Base-by-base conservation (phyloP, 2,329 filamentous ascomycete species). In the Botrytis aclada region DNA sequence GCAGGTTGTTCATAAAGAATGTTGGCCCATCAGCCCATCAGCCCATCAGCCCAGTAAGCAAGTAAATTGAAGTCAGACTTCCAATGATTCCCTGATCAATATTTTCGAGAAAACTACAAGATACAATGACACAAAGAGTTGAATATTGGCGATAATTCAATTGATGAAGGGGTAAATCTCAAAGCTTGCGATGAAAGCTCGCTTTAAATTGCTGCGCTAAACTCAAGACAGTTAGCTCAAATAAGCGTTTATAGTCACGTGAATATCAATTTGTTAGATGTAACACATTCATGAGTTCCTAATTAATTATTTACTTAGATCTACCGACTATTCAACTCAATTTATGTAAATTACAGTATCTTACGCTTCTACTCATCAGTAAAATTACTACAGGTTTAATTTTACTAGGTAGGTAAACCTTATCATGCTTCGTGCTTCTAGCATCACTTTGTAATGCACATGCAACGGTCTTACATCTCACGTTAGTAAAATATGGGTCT, bases 251-350 rank as follows among this genome's bases (percentile, higher is more conserved):
- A 0, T 14, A 0, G 18, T 43, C 41, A 45, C 41, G 62, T 64
- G 39, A 0, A 16, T 4, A 0, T 7, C 0, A 1, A 14, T 5
- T 54, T 7, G 8, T 54, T 12, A 16, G 47, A 7, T 54, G 2
- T 51, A 10, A 1, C 10, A n/a, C 47, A 14, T 6, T 51, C 10
- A 51, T 14, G 47, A 51, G 22, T 51, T 6, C 4, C 22, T 45
- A 9, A 22, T 22, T 1, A 22, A 10, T 6, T 22, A 25, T 10
- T 0, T 22, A 47, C 45, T 4, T 22, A 4, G 7, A 51, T 51
- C 22, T 25, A 51, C 10, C 10, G 25, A 51, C 45, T n/a, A 25
- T 25, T 10, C 22, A 6, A 25, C 25, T 14, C 22, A 12, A 12
- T 25, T 2, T 2, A 5, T 14, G 22, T 51, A 6, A n/a, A 14